These are phyloP conservation scores for Pleurotus tuoliensis DNA, from an alignment of 768 basidiomycete genomes.

Conservation along the genomic window DNA sequence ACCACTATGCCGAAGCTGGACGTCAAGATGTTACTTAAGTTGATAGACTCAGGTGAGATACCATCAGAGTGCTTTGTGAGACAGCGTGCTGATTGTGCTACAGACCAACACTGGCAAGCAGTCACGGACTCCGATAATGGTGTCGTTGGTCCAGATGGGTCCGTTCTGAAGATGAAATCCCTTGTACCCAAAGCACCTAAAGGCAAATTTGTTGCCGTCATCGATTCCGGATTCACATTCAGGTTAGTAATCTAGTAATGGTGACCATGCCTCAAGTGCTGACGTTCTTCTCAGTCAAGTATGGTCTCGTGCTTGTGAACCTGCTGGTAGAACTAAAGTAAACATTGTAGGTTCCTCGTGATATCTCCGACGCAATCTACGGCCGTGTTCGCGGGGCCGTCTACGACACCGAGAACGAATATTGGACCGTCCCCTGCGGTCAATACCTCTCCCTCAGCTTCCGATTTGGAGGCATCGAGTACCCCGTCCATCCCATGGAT, in stretches of 20 bases:
- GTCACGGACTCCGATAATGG: constrained; percentile 61
- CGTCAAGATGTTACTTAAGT: constrained; percentile 58
- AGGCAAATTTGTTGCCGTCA: constrained; percentile 64
- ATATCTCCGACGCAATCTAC: constrained; percentile 78
- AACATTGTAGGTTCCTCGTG: constrained; percentile 45
- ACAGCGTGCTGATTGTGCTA: not conserved
- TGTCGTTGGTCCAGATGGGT: constrained; percentile 75
- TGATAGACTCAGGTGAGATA: constrained; percentile 43
- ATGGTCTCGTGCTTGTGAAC: not conserved
- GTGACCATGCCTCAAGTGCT: not conserved
- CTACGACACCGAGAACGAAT: constrained; percentile 49
- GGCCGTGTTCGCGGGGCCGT: constrained; percentile 71
- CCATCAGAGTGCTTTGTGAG: not conserved
- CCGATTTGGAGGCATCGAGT: constrained; percentile 65
- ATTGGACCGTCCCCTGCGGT: constrained; percentile 74
- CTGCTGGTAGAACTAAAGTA: too few species aligned
- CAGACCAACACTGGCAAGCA: constrained; percentile 81
- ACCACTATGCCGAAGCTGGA: constrained; percentile 58
- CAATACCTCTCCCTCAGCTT: constrained; percentile 70
- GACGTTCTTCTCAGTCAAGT: not conserved
- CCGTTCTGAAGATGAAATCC: constrained; percentile 53
- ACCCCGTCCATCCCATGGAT: constrained; percentile 75
- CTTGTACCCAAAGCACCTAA: constrained; percentile 66
- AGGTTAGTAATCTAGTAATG: not conserved
- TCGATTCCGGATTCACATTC: constrained; percentile 71